Evolutionary conservation across 2,329 filamentous ascomycete genomes (phyloP), one percentile per base, ranked within the genome.

Genomic region (Alternaria dauci): DNA sequence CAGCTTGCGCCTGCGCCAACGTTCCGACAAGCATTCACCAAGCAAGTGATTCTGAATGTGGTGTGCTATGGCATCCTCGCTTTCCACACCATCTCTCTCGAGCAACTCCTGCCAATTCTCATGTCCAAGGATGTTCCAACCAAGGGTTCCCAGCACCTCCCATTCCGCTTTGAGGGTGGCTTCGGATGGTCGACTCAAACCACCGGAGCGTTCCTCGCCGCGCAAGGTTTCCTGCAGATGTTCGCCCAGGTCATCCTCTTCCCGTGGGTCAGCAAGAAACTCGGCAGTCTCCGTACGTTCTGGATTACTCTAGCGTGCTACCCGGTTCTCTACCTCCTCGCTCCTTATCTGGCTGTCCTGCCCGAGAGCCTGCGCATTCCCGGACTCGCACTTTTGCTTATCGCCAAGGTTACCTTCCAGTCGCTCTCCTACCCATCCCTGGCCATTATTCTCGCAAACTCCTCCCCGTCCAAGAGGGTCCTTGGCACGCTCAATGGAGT

Each of bases 81-180:
- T 66, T 97, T 96, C 81, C 94, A 98, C 81, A 97, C 94, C 12
- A 97, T 99, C 80, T 96, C 94, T 0, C 95, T 96, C 71, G 95
- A 99, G 79, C 92, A 97, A 74, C 86, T 98, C 50, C 89, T 98
- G 70, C 94, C 95, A 0, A 91, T 97, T 2, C 93, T 99, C 69
- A 87, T 99, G 74, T 94, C 91, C 78, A 92, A 92, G 44, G 76
- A 85, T 71, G 75, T 85, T 73, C 79, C 86, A 74, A 64, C 83
- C 28, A 76, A 79, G 16, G 70, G 80, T n/a, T 66, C 79, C 25
- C 79, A 83, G 71, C 65, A 85, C 12, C 85, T 97, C 2, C 94
- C 94, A 0, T 95, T 99, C 83, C 90, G 91, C 70, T 98, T 99
- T 70, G 88, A 88, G 3, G 92, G 92, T 59, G 94, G 95, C 18